Percentiles rank a stretch among this genome's conserved stretches.
These are phyloP conservation scores for Pestalotiopsis fici DNA, from an alignment of 2,329 filamentous ascomycete species.

Conservation along the genomic window DNA sequence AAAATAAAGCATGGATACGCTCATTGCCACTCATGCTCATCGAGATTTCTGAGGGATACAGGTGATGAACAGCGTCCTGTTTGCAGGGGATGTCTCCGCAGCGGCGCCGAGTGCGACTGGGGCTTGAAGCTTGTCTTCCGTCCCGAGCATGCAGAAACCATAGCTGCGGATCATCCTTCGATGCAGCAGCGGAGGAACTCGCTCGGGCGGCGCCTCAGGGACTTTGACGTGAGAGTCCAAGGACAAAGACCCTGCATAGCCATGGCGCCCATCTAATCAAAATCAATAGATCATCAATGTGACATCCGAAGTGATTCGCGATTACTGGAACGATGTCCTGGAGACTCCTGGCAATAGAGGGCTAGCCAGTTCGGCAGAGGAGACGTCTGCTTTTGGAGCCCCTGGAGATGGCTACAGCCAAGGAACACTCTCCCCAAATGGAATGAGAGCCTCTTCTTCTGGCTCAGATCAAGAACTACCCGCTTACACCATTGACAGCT, in stretches of 20 bases:
- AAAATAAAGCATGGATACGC: not conserved
- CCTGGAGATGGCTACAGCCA: not conserved
- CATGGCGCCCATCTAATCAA: not conserved
- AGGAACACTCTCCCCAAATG: not conserved
- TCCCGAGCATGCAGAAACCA: not conserved
- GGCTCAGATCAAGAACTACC: not conserved
- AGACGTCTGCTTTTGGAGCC: not conserved
- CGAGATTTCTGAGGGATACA: not conserved
- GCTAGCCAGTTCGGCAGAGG: not conserved
- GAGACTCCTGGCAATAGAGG: not conserved
- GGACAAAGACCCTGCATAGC: not conserved
- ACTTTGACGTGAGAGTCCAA: not conserved
- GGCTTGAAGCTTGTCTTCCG: not conserved
- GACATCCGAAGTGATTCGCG: not conserved
- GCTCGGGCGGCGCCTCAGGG: not conserved
- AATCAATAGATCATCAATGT: conserved; percentile 10
- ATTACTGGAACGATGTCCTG: not conserved
- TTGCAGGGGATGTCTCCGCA: not conserved
- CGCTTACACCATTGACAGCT: not conserved
- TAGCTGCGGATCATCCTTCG: not conserved
- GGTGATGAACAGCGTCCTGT: not conserved
- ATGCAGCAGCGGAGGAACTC: not conserved
- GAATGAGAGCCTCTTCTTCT: not conserved
- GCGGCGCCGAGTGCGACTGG: not conserved
- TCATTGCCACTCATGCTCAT: not conserved